Base-by-base conservation (phyloP, 73 alveolate genomes). In the Paraurostyla sp. region DNA sequence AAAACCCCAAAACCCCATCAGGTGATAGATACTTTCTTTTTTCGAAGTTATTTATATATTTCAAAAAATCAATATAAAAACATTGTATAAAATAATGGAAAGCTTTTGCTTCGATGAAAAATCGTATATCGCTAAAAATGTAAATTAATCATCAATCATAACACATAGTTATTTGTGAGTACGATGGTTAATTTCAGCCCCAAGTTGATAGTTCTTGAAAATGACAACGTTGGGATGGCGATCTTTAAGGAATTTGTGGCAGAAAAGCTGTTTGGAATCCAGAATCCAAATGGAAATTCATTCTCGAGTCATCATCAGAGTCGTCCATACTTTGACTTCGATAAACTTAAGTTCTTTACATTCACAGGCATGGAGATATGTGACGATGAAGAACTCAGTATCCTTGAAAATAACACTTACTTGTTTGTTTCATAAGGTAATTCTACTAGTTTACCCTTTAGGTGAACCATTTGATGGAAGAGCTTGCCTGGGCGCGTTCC, bases 401-500 rank as follows among this genome's bases (percentile, higher is more conserved):
- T 58, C 11, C 58, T 81, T 15, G 91, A 81, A 58, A 81, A 81
- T 32, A 57, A 81, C n/a, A 52, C 91, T 4, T 57, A 81, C 35
- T 30, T 81, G 36, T 81, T 81, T 38, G 91, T 58, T 9, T 81
- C 91, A 4, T 46, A 73, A 65, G 82, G 82, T 65, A 65, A 13
- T 18, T 7, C 56, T 45, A 11, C 56, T 45, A 11, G 16, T 11
- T 45, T 11, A 45, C 13, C 32, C 56, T 7, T 35, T 36, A 49
- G 91, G 76, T 13, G 83, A 81, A 36, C 71, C 82, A 0, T 81
- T 58, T 81, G 83, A 81, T 60, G 91, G 91, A 20, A 56, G 76
- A 43, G 81, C 91, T 46, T 81, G 83, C 83, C 57, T 81, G 48
- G 91, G 82, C 29, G 91, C 91, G 0, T 81, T 81, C 41, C 82